Percentiles rank a stretch among this genome's conserved stretches.
Evolutionary conservation across 305 asterid genomes (phyloP).

Genomic region (Stenogyne calaminthoides): DNA sequence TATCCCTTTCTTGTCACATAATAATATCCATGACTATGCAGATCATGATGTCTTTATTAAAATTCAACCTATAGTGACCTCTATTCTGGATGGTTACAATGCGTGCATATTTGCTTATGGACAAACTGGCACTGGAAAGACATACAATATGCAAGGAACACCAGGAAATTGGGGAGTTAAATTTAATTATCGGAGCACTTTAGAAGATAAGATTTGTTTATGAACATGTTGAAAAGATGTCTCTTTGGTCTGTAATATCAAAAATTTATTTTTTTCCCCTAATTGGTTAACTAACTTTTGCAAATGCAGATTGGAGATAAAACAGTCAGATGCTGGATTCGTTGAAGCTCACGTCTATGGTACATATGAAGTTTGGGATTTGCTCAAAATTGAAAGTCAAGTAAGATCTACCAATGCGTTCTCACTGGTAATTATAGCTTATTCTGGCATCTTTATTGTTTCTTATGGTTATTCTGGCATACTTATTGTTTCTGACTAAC

Average conservation of each 20-base stretch:
- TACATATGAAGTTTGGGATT: slow-evolving; percentile 81
- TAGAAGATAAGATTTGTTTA: slow-evolving; percentile 66
- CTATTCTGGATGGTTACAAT: slow-evolving; percentile 87
- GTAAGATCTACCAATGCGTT: slow-evolving; percentile 95
- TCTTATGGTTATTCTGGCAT: neutral
- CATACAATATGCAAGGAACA: slow-evolving; percentile 96
- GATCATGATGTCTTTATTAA: slow-evolving; percentile 71
- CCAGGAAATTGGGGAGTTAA: slow-evolving; percentile 86
- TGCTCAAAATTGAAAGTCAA: slow-evolving; percentile 77
- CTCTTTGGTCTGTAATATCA: neutral
- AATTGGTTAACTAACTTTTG: slow-evolving; percentile 13
- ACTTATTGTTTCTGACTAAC: neutral
- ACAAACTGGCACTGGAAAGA: slow-evolving; percentile 94
- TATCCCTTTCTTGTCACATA: neutral
- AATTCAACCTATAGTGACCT: slow-evolving; percentile 79
- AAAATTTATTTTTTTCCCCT: too few relatives aligned
- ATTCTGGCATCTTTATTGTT: slow-evolving; percentile 13
- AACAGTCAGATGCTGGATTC: slow-evolving; percentile 98
- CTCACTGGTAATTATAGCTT: slow-evolving; percentile 72
- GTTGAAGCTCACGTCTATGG: too few relatives aligned
- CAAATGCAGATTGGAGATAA: slow-evolving; percentile 81
- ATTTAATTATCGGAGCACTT: too few relatives aligned
- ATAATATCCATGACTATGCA: slow-evolving; percentile 39
- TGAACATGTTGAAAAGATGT: slow-evolving; percentile 92
- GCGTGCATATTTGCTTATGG: slow-evolving; percentile 95